A percentile compares a stretch with the other conserved stretches of the same genome.
Evolutionary conservation across 148 eudicot genomes (phyloP).

Genomic region (Pharnaceum exiguum): DNA sequence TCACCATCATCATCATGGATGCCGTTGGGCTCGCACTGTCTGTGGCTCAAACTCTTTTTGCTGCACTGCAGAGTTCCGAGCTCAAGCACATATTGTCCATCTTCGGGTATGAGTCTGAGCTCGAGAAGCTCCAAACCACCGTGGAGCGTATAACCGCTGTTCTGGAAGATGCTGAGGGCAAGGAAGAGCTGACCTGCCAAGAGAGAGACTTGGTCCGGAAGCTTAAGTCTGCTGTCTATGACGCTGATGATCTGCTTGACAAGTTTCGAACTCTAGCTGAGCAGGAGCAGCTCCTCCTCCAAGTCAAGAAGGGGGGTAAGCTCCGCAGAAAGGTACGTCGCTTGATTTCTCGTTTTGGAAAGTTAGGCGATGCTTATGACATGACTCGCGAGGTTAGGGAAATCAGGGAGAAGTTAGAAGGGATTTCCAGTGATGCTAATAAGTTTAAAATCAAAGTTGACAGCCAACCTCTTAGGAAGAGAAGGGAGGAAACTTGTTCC

Average conservation of each 20-base stretch:
- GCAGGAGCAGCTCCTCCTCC: background rate
- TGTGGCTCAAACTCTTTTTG: background rate
- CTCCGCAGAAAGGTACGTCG: background rate
- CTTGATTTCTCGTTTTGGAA: background rate
- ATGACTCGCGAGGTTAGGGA: background rate
- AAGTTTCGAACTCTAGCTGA: background rate
- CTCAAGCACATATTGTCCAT: background rate
- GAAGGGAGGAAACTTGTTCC: too few species aligned
- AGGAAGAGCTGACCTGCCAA: background rate
- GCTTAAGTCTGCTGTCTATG: background rate
- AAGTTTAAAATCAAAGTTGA: too few species aligned
- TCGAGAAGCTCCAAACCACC: background rate
- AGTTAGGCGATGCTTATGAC: background rate
- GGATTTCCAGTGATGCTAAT: too few species aligned
- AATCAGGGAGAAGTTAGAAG: background rate
- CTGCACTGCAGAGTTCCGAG: background rate
- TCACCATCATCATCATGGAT: too few species aligned
- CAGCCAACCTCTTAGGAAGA: too few species aligned
- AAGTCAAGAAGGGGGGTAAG: too few species aligned
- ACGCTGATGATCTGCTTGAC: background rate
- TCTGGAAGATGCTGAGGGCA: background rate
- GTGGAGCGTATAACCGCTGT: background rate
- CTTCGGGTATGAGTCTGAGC: background rate
- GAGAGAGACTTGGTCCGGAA: too few species aligned
- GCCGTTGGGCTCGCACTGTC: background rate